Evolutionary conservation across 2,329 filamentous ascomycete genomes (phyloP).

Genomic region (Fusarium goolgardi): DNA sequence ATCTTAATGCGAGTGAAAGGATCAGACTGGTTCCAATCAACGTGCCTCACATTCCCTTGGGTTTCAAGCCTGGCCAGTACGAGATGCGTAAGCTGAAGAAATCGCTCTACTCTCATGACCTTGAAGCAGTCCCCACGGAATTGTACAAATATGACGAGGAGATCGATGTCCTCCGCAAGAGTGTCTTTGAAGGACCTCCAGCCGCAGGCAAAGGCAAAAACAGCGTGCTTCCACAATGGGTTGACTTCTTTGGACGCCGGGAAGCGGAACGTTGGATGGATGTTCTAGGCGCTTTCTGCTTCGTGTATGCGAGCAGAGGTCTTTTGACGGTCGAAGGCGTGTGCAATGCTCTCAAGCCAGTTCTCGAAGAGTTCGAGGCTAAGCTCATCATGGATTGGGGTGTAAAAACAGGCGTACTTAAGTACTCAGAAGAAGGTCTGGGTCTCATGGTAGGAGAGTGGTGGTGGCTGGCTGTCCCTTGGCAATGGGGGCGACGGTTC

Average conservation of each 20-base stretch:
- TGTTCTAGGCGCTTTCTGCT: slow-evolving; percentile 70
- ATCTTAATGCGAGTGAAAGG: slow-evolving; percentile 70
- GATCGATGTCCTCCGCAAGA: slow-evolving; percentile 56
- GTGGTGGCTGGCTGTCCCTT: slow-evolving; percentile 72
- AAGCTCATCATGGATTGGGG: slow-evolving; percentile 70
- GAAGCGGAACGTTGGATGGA: slow-evolving; percentile 73
- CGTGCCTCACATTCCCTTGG: slow-evolving; percentile 73
- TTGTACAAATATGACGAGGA: slow-evolving; percentile 68
- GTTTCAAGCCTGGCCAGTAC: slow-evolving; percentile 77
- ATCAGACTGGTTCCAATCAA: slow-evolving; percentile 65
- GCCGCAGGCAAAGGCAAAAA: slow-evolving; percentile 51
- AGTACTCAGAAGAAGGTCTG: slow-evolving; percentile 53
- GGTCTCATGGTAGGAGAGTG: slow-evolving; percentile 67
- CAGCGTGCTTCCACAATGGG: slow-evolving; percentile 75
- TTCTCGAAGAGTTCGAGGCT: slow-evolving; percentile 73
- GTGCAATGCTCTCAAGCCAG: slow-evolving; percentile 65
- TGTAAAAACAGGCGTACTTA: slow-evolving; percentile 62
- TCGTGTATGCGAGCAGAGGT: slow-evolving; percentile 71
- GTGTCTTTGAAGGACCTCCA: slow-evolving; percentile 56
- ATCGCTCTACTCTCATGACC: slow-evolving; percentile 70
- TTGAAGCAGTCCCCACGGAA: slow-evolving; percentile 72
- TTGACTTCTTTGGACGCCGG: slow-evolving; percentile 72
- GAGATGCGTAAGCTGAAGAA: slow-evolving; percentile 76
- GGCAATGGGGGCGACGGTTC: slow-evolving; percentile 41
- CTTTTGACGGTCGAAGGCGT: slow-evolving; percentile 66